These are phyloP conservation scores for Euphorbia corollata DNA, from an alignment of 441 rosid genomes.

Conservation along the genomic window DNA sequence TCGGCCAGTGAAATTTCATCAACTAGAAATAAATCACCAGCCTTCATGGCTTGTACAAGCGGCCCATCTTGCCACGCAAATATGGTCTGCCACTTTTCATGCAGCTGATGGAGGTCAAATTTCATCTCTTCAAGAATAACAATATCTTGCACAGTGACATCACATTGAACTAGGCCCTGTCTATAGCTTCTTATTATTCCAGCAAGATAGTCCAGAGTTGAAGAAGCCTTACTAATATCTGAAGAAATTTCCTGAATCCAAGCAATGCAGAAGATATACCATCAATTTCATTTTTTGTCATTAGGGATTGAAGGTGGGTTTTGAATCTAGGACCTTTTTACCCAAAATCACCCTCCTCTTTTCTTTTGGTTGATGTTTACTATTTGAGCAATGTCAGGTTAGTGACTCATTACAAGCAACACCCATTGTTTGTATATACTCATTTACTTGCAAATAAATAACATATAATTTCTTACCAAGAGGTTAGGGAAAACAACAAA, in stretches of 20 bases:
- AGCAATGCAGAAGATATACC: conserved; percentile 20
- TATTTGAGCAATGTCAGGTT: no score
- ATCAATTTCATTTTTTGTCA: conserved; percentile 8
- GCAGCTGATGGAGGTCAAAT: conserved; percentile 46
- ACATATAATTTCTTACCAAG: conserved; percentile 38
- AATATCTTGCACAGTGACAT: conserved; percentile 39
- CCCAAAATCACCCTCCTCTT: neutral
- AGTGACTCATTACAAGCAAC: no score
- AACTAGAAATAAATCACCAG: conserved; percentile 76
- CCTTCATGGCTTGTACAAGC: conserved; percentile 88
- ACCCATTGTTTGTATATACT: neutral
- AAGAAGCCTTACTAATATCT: conserved; percentile 61
- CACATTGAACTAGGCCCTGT: conserved; percentile 34
- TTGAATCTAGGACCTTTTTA: neutral
- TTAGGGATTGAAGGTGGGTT: neutral
- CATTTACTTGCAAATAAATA: neutral
- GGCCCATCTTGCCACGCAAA: conserved; percentile 99
- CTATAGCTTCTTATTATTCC: conserved; percentile 35
- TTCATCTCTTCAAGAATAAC: conserved; percentile 50
- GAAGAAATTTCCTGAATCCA: conserved; percentile 52
- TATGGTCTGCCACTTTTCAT: conserved; percentile 73
- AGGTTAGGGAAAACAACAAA: conserved; percentile 28
- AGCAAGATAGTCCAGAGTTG: conserved; percentile 47
- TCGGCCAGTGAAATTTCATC: conserved; percentile 99
- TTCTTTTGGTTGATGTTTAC: neutral